These are phyloP conservation scores for Lactarius psammicola DNA, from an alignment of 768 basidiomycete genomes.

Conservation along the genomic window DNA sequence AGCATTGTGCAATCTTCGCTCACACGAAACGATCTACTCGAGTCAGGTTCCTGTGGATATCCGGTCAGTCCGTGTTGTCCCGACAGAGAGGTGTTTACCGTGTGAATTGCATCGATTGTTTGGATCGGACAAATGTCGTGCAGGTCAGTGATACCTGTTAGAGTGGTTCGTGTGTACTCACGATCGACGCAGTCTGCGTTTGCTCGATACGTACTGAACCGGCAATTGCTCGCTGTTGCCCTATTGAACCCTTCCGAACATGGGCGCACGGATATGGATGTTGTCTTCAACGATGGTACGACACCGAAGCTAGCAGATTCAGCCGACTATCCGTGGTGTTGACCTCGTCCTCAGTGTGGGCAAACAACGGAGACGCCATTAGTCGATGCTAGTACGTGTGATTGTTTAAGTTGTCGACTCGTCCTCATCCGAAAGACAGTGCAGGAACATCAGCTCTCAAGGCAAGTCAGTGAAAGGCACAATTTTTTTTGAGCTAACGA, in stretches of 20 bases:
- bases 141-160: slow-evolving; percentile 47
- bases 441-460: slow-evolving; percentile 97
- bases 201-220: slow-evolving; percentile 75
- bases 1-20: not conserved
- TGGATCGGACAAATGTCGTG: slow-evolving; percentile 94
- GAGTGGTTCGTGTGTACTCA: slow-evolving; percentile 10
- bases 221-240: slow-evolving; percentile 71
- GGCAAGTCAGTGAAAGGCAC: slow-evolving; percentile 43
- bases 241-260: slow-evolving; percentile 54
- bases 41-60: slow-evolving; percentile 78
- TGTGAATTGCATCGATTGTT: slow-evolving; percentile 93
- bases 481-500: slow-evolving; percentile 8
- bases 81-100: slow-evolving; percentile 86
- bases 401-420: not conserved
- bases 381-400: slow-evolving; percentile 76
- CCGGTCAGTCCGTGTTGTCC: slow-evolving; percentile 64
- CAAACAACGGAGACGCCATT: slow-evolving; percentile 96
- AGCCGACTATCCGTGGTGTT: slow-evolving; percentile 9
- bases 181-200: slow-evolving; percentile 73
- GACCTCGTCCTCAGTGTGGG: slow-evolving; percentile 68
- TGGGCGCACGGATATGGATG: slow-evolving; percentile 60
- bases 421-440: slow-evolving; percentile 42
- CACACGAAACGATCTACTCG: not conserved
- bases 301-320: not conserved
- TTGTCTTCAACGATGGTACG: slow-evolving; percentile 76